Base-by-base conservation (phyloP, 73 alveolate genomes). In the Paraurostyla sp. region DNA sequence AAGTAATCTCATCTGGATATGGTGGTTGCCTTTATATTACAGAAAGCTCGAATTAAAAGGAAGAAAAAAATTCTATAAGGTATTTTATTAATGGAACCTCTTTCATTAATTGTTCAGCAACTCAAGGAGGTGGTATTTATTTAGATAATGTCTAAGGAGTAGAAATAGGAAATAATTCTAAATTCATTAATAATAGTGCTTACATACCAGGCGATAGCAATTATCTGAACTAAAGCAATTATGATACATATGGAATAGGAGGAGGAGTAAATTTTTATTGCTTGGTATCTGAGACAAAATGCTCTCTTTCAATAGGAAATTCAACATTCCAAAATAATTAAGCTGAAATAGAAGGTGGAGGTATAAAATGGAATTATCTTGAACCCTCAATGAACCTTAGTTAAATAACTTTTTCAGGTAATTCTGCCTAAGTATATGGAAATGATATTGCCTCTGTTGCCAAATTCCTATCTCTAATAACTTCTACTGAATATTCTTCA, bases 261-360 rank as follows among this genome's bases (percentile, higher is more conserved):
- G 71, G 71, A 11, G 87, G 71, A 3, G n/a, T 50, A 3, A 48
- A 73, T 73, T 73, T 65, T 22, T 65, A 65, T 30, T 65, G 82
- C 46, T 36, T 15, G 22, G 6, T 20, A 27, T 59, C 32, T 38
- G 82, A 65, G 25, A 65, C 82, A 3, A 65, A 73, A 30, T 73
- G 87, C 59, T 13, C 49, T 27, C 42, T 73, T 15, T 22, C 16
- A 20, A 13, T 73, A 45, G 33, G 29, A 13, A 45, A n/a, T 22
- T 9, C 59, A 0, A 16, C 50, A 3, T 73, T 73, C 33, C 42
- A 42, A 73, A 25, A 27, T 1, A 73, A 73, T 48, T 48, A 50
- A 32, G 87, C 87, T 9, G 32, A 73, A 48, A 57, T 73, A 13
- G 42, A 73, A 50, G 87, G 87, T 27, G 87, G 87, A 3, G 87